phyloP scores from a whole-genome alignment of 2,329 filamentous ascomycete genomes.

The Colletotrichum graminicola region DNA sequence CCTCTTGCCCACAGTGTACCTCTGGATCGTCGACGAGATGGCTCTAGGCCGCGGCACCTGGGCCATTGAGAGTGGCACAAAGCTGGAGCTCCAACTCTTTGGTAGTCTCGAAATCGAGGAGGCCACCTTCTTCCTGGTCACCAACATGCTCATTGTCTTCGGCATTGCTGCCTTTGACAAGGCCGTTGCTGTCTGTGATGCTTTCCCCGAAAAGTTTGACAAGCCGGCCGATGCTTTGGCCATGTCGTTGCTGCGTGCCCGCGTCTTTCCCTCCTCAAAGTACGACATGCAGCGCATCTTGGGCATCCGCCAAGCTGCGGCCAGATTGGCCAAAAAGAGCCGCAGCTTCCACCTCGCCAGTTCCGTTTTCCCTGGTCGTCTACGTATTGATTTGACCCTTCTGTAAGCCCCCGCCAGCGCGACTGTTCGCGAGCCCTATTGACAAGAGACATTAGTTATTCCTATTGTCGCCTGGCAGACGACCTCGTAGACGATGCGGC shows the following conservation, averaged over 20 bases:
- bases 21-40: conserved; percentile 79
- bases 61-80: conserved; percentile 77
- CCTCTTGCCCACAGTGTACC: conserved; percentile 72
- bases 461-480: conserved; percentile 80
- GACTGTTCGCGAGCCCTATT: conserved; percentile 3
- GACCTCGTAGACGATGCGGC: conserved; percentile 77
- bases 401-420: conserved; percentile 57
- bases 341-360: conserved; percentile 81
- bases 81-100: conserved; percentile 73
- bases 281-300: conserved; percentile 70
- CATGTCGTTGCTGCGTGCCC: conserved; percentile 64
- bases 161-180: conserved; percentile 78
- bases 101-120: conserved; percentile 79
- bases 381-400: conserved; percentile 76
- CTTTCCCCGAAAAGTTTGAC: conserved; percentile 70
- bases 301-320: conserved; percentile 70
- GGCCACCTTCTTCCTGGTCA: conserved; percentile 78
- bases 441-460: conserved; percentile 63
- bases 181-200: conserved; percentile 73
- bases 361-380: conserved; percentile 74
- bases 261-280: conserved; percentile 57
- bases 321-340: conserved; percentile 72
- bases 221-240: conserved; percentile 57
- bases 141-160: conserved; percentile 77
- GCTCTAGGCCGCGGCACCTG: conserved; percentile 77